Evolutionary conservation across 2,329 filamentous ascomycete genomes (phyloP).

Genomic region (Aureobasidium sp.): DNA sequence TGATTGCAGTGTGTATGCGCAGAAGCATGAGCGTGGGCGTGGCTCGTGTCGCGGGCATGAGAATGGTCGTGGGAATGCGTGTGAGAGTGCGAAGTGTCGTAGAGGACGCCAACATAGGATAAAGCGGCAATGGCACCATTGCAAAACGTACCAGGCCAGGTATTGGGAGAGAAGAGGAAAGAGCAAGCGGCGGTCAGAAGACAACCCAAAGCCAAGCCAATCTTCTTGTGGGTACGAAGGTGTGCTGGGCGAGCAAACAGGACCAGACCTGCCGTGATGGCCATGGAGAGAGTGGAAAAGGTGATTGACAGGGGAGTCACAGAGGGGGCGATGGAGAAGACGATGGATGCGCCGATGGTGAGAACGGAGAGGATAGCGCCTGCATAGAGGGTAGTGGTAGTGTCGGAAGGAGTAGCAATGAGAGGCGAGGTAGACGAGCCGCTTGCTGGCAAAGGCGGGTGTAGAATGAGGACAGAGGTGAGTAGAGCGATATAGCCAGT

Average conservation of each 20-base stretch:
- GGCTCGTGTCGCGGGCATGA: slow-evolving; percentile 22
- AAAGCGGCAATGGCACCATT: slow-evolving; percentile 29
- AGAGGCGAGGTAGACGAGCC: slow-evolving; percentile 10
- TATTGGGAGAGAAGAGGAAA: slow-evolving; percentile 28
- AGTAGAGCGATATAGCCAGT: slow-evolving; percentile 42
- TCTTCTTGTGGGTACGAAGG: slow-evolving; percentile 30
- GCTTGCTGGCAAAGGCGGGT: slow-evolving; percentile 37
- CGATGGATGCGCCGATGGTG: slow-evolving; percentile 29
- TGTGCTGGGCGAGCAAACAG: slow-evolving; percentile 35
- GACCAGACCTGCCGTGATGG: slow-evolving; percentile 35
- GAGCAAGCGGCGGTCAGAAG: slow-evolving; percentile 25
- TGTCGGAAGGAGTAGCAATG: slow-evolving; percentile 11
- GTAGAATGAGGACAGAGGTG: slow-evolving; percentile 39
- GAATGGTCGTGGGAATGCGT: slow-evolving; percentile 25
- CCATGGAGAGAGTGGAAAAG: slow-evolving; percentile 35
- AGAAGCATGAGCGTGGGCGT: background rate
- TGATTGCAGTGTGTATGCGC: slow-evolving; percentile 18
- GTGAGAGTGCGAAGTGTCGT: slow-evolving; percentile 30
- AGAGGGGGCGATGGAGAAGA: slow-evolving; percentile 27
- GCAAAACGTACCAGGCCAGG: slow-evolving; percentile 28
- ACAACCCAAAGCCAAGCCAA: slow-evolving; percentile 27
- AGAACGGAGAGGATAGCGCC: slow-evolving; percentile 31
- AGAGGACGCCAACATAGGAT: slow-evolving; percentile 31
- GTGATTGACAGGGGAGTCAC: slow-evolving; percentile 28
- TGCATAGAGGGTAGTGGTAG: slow-evolving; percentile 25